These are phyloP conservation scores for Middelhovenomyces tepae DNA, from an alignment of 805 yeast species.

Conservation along the genomic window DNA sequence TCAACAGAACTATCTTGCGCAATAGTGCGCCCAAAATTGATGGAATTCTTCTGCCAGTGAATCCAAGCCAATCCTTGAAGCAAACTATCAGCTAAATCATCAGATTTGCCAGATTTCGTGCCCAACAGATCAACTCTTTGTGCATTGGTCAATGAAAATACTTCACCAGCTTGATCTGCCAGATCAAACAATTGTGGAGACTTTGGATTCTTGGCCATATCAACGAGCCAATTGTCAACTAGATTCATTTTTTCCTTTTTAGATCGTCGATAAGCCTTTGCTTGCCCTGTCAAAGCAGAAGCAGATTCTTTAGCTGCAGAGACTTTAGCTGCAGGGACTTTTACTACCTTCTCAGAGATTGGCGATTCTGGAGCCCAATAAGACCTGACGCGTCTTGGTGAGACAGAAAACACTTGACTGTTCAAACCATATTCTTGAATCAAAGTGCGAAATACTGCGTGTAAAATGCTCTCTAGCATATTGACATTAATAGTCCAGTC, in stretches of 20 bases:
- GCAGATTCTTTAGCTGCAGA: background rate
- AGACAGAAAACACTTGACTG: conserved; percentile 15
- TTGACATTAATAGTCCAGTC: conserved; percentile 47
- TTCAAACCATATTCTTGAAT: conserved; percentile 7
- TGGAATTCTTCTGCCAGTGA: conserved; percentile 36
- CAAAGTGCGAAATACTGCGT: conserved; percentile 20
- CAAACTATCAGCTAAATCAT: conserved; percentile 59
- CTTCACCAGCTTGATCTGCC: too few species aligned
- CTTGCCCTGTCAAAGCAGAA: too few species aligned
- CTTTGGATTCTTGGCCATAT: too few species aligned
- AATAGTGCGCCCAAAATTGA: too few species aligned
- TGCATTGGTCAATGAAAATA: conserved; percentile 7
- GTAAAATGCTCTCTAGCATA: conserved; percentile 44
- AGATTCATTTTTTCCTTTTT: conserved; percentile 19
- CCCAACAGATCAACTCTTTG: conserved; percentile 8
- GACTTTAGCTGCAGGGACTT: background rate
- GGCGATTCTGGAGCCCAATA: conserved; percentile 17
- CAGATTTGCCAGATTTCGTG: conserved; percentile 36
- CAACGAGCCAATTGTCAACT: conserved; percentile 15
- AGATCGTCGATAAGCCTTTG: conserved; percentile 15
- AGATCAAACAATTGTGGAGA: conserved; percentile 6
- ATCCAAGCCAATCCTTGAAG: conserved; percentile 49
- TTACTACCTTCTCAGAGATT: background rate
- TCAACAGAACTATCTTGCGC: too few species aligned
- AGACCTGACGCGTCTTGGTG: conserved; percentile 19